These are phyloP conservation scores for Nothophoma quercina DNA, from an alignment of 2,329 filamentous ascomycete genomes.

Conservation along the genomic window DNA sequence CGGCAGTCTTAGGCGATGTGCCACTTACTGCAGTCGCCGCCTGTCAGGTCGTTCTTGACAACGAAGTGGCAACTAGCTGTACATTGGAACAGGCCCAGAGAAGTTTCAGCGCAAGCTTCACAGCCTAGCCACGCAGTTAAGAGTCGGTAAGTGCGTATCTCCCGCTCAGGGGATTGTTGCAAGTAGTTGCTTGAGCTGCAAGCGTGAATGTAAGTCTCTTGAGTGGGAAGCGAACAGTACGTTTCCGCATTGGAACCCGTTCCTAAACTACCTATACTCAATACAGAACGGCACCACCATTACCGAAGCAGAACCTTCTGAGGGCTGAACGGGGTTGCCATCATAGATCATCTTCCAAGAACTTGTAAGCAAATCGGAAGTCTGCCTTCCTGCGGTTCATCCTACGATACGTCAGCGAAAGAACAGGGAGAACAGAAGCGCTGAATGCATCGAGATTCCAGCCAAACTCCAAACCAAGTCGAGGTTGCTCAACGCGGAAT, in stretches of 20 bases:
- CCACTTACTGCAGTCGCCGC: background rate
- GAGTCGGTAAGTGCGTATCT: background rate
- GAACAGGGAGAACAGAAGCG: too few species aligned
- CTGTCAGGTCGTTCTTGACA: background rate
- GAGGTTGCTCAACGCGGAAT: too few species aligned
- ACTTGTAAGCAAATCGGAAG: slow-evolving; percentile 98
- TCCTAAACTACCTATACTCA: slow-evolving; percentile 46
- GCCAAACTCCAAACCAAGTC: too few species aligned
- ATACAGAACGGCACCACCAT: slow-evolving; percentile 38
- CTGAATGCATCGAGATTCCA: too few species aligned
- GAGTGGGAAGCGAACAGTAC: slow-evolving; percentile 28
- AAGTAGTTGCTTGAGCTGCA: slow-evolving; percentile 2
- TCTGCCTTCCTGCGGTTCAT: slow-evolving; percentile 98
- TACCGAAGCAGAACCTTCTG: slow-evolving; percentile 8
- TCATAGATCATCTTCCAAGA: slow-evolving; percentile 89
- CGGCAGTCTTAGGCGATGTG: background rate
- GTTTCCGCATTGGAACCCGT: slow-evolving; percentile 30
- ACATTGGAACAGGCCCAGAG: background rate
- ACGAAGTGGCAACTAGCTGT: background rate
- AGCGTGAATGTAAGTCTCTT: slow-evolving; percentile 8
- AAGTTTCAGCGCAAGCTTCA: too few species aligned
- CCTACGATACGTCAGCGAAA: slow-evolving; percentile 64
- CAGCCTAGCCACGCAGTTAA: background rate
- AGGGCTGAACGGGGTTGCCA: slow-evolving; percentile 4
- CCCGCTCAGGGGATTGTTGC: background rate